Percentiles rank a stretch among this genome's conserved stretches.
phyloP scores from a whole-genome alignment of 495 filamentous ascomycete species.

The Hypoxylon fragiforme region DNA sequence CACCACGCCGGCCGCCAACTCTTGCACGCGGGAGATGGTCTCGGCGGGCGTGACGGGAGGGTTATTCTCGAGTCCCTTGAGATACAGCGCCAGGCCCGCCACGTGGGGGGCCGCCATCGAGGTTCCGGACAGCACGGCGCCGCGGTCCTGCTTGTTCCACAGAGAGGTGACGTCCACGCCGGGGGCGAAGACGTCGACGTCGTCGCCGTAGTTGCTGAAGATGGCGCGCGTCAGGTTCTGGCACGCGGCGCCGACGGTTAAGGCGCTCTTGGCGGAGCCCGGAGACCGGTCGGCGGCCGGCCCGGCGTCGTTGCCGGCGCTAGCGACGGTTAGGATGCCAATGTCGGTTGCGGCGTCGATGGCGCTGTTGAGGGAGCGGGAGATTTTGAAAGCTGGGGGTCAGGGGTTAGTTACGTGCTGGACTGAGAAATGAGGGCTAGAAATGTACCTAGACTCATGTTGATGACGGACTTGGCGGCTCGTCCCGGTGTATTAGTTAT shows the following conservation, averaged over 20 bases:
- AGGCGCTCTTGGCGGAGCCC: too few relatives aligned
- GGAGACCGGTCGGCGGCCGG: slow-evolving; percentile 46
- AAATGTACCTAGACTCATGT: slow-evolving; percentile 51
- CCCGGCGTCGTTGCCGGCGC: slow-evolving; percentile 47
- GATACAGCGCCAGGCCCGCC: slow-evolving; percentile 53
- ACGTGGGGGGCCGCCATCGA: slow-evolving; percentile 58
- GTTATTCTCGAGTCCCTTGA: slow-evolving; percentile 37
- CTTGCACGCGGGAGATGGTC: slow-evolving; percentile 33
- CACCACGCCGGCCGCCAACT: slow-evolving; percentile 37
- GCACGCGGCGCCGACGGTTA: slow-evolving; percentile 55
- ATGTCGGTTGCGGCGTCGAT: slow-evolving; percentile 41
- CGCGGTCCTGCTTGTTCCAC: slow-evolving; percentile 33
- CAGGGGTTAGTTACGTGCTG: slow-evolving; percentile 1
- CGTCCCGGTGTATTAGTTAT: slow-evolving; percentile 19
- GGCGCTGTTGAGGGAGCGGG: slow-evolving; percentile 43
- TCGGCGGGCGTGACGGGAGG: slow-evolving; percentile 25
- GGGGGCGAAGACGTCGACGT: slow-evolving; percentile 52
- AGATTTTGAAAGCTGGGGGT: slow-evolving; percentile 7
- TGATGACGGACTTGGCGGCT: slow-evolving; percentile 43
- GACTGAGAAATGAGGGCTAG: slow-evolving; percentile 26
- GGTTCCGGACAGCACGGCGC: slow-evolving; percentile 51
- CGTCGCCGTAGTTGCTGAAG: slow-evolving; percentile 59
- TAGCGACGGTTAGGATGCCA: slow-evolving; percentile 49
- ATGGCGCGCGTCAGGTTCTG: slow-evolving; percentile 44
- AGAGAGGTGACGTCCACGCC: slow-evolving; percentile 45